These are phyloP conservation scores for Puccinia coronata DNA, from an alignment of 1,284 basidiomycete genomes.

Conservation along the genomic window DNA sequence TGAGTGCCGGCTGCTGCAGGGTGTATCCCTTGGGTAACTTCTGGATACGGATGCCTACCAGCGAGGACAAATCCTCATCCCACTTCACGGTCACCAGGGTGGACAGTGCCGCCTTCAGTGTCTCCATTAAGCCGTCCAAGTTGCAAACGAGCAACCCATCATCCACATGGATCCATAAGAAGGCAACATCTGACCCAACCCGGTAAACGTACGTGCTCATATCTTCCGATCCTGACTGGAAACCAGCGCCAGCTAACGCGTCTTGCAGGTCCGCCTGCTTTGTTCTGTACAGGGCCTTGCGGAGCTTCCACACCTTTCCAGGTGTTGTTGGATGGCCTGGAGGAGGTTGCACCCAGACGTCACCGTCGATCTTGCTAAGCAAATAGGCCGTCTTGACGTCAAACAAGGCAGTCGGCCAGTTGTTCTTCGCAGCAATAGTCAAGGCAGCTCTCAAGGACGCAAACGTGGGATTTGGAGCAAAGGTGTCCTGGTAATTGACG, in stretches of 20 bases:
- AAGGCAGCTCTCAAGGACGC: too few relatives aligned
- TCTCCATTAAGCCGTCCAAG: not conserved
- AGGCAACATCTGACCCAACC: not conserved
- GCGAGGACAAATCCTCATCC: not conserved
- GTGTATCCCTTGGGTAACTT: not conserved
- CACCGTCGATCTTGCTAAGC: not conserved
- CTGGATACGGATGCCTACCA: not conserved
- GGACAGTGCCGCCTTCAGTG: not conserved
- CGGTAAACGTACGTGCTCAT: not conserved
- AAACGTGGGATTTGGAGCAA: too few relatives aligned
- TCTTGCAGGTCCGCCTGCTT: not conserved
- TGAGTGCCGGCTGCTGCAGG: not conserved
- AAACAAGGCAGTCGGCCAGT: not conserved
- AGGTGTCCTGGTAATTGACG: too few relatives aligned
- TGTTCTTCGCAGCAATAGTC: not conserved
- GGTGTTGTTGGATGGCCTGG: not conserved
- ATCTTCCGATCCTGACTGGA: not conserved
- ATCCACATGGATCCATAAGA: slow-evolving; percentile 1
- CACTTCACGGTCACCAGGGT: not conserved
- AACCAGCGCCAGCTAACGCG: not conserved
- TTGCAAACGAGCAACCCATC: not conserved
- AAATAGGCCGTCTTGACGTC: not conserved
- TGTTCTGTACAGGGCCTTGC: not conserved
- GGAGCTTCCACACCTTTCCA: not conserved
- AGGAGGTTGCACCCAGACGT: not conserved